A percentile compares a stretch with the other conserved stretches of the same genome.
phyloP scores from a whole-genome alignment of 208 protist species.

The Blastocrithidia nonstop region DNA sequence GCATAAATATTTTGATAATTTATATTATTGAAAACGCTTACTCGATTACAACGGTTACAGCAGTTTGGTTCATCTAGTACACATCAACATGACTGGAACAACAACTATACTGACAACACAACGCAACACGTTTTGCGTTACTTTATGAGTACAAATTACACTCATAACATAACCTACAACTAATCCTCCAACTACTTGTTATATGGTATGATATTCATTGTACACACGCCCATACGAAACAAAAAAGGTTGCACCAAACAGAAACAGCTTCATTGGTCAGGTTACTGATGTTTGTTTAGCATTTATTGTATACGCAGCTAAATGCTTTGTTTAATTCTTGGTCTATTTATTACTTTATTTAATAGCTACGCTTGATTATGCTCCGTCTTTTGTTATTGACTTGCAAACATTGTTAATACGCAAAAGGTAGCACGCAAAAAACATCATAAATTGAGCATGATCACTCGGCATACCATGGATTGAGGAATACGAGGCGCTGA shows the following conservation, averaged over 20 bases:
- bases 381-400: no score
- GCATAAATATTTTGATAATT: no score
- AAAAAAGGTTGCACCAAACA: constrained; percentile 13
- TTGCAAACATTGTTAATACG: no score
- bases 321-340: no score
- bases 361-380: no score
- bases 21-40: no score
- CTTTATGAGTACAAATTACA: constrained; percentile 11
- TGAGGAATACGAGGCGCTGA: constrained; percentile 10
- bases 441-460: constrained; percentile 68
- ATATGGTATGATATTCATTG: constrained; percentile 52
- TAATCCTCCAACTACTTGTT: constrained; percentile 37
- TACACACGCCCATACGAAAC: constrained; percentile 50
- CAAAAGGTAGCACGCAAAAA: constrained; percentile 38
- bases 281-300: constrained; percentile 2
- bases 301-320: no score
- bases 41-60: no score
- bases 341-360: no score
- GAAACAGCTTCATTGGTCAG: constrained; percentile 7
- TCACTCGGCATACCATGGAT: constrained; percentile 61
- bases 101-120: constrained; percentile 9
- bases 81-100: constrained; percentile 35
- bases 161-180: constrained; percentile 20
- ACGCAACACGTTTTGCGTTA: constrained; percentile 12
- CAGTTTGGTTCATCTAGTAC: constrained; percentile 40